Percentiles rank a stretch among this genome's conserved stretches.
These are phyloP conservation scores for Globomyces pollinis-pini DNA, from an alignment of 192 early-diverging fungal genomes.

Conservation along the genomic window DNA sequence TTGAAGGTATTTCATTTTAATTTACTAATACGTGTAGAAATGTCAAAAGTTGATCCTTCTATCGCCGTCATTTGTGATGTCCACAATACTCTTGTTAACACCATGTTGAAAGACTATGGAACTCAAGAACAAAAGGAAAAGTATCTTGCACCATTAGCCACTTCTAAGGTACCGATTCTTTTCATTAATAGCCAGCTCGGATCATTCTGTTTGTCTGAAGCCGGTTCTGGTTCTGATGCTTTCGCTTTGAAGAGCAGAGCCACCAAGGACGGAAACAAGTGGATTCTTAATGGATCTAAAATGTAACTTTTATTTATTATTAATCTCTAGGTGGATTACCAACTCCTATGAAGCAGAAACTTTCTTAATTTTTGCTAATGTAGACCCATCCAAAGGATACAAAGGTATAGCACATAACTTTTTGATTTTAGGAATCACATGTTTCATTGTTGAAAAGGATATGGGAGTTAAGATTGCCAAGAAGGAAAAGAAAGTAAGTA, in stretches of 20 bases:
- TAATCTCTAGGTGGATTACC: slow-evolving; percentile 77
- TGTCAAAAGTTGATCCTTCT: slow-evolving; percentile 93
- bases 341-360: slow-evolving; percentile 94
- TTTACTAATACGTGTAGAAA: slow-evolving; percentile 66
- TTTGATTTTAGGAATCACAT: too few relatives aligned
- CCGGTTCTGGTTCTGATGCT: slow-evolving; percentile 86
- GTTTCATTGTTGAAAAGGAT: slow-evolving; percentile 90
- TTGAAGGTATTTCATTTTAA: slow-evolving; percentile 53
- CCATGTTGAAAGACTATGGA: slow-evolving; percentile 79
- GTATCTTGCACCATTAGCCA: slow-evolving; percentile 78
- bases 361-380: slow-evolving; percentile 96
- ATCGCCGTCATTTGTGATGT: slow-evolving; percentile 89
- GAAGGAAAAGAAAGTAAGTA: slow-evolving; percentile 72
- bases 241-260: slow-evolving; percentile 87
- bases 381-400: slow-evolving; percentile 88
- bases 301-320: background rate
- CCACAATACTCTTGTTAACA: slow-evolving; percentile 95
- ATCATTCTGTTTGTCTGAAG: slow-evolving; percentile 92
- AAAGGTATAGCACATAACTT: too few relatives aligned
- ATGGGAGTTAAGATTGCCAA: slow-evolving; percentile 88
- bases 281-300: slow-evolving; percentile 65
- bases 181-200: slow-evolving; percentile 53
- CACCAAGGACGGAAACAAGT: slow-evolving; percentile 79
- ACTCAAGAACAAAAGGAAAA: slow-evolving; percentile 65
- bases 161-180: slow-evolving; percentile 38